phyloP scores from a whole-genome alignment of 2,329 filamentous ascomycete genomes.

The Fusarium sororula region DNA sequence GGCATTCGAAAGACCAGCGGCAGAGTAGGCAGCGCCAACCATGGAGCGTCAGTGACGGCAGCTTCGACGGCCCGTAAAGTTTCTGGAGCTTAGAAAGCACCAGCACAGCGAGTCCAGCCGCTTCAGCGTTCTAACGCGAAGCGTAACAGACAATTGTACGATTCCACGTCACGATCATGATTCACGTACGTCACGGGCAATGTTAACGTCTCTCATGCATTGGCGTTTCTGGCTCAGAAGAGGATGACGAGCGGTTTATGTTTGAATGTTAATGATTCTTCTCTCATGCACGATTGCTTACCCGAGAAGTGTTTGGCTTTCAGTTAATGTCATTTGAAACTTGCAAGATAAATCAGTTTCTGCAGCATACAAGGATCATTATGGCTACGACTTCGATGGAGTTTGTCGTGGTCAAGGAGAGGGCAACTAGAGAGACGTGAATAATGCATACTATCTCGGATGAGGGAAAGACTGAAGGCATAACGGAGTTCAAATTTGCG shows the following conservation, averaged over 20 bases:
- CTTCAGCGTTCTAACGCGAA: constrained; percentile 26
- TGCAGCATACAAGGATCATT: constrained; percentile 20
- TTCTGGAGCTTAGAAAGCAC: constrained; percentile 53
- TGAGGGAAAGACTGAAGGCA: constrained; percentile 19
- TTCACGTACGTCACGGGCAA: constrained; percentile 51
- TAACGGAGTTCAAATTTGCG: constrained; percentile 33
- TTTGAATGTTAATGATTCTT: constrained; percentile 37
- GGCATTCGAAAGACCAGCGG: constrained; percentile 74
- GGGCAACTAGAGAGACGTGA: constrained; percentile 5
- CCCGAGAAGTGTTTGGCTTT: constrained; percentile 14
- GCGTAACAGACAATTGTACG: constrained; percentile 32
- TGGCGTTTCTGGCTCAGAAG: constrained; percentile 51
- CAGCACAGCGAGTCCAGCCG: constrained; percentile 30
- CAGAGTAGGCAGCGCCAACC: constrained; percentile 67
- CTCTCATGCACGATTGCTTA: constrained; percentile 29
- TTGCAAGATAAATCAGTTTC: constrained; percentile 14
- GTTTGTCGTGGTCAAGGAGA: constrained; percentile 23
- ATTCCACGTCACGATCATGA: constrained; percentile 55
- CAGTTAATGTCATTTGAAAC: constrained; percentile 24
- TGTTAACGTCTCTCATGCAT: constrained; percentile 55
- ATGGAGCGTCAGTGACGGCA: constrained; percentile 52
- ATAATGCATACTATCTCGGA: constrained; percentile 13
- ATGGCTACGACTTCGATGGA: constrained; percentile 19
- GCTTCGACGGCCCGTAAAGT: constrained; percentile 63
- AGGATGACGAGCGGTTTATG: constrained; percentile 36